Evolutionary conservation across 257 asterid species (phyloP).

Genomic region (Fraxinus quadrangulata): DNA sequence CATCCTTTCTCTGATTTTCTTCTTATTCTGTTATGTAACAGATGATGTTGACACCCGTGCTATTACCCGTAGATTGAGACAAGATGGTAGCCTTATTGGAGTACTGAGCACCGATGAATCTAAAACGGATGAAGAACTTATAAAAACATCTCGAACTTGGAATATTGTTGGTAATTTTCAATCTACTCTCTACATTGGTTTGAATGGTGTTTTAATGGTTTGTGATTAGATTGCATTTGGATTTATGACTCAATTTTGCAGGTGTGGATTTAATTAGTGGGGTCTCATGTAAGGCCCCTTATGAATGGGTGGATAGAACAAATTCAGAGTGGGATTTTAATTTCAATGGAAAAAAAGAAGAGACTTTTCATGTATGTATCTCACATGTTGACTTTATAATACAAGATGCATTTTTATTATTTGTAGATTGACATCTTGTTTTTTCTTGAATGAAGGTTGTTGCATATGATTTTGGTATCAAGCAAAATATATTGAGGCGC

Average conservation of each 20-base stretch:
- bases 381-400: background rate
- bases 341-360: slow-evolving; percentile 40
- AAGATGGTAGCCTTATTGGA: slow-evolving; percentile 97
- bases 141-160: slow-evolving; percentile 74
- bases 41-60: slow-evolving; percentile 99
- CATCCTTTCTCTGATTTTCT: slow-evolving; percentile 23
- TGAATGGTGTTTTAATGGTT: background rate
- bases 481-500: slow-evolving; percentile 87
- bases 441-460: slow-evolving; percentile 61
- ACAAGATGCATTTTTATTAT: background rate
- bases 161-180: slow-evolving; percentile 69
- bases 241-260: slow-evolving; percentile 36
- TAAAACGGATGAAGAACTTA: slow-evolving; percentile 78
- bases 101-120: slow-evolving; percentile 82
- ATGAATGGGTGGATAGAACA: slow-evolving; percentile 74
- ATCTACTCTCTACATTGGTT: slow-evolving; percentile 1
- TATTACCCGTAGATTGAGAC: slow-evolving; percentile 79
- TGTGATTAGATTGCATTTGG: slow-evolving; percentile 2
- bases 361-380: slow-evolving; percentile 56
- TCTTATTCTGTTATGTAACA: slow-evolving; percentile 35
- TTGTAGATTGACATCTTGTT: slow-evolving; percentile 14
- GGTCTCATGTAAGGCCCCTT: slow-evolving; percentile 80
- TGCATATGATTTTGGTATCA: slow-evolving; percentile 97
- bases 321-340: slow-evolving; percentile 80
- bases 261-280: slow-evolving; percentile 92